These are phyloP conservation scores for Coniochaeta sp. DNA, from an alignment of 2,329 filamentous ascomycete genomes.

Conservation along the genomic window DNA sequence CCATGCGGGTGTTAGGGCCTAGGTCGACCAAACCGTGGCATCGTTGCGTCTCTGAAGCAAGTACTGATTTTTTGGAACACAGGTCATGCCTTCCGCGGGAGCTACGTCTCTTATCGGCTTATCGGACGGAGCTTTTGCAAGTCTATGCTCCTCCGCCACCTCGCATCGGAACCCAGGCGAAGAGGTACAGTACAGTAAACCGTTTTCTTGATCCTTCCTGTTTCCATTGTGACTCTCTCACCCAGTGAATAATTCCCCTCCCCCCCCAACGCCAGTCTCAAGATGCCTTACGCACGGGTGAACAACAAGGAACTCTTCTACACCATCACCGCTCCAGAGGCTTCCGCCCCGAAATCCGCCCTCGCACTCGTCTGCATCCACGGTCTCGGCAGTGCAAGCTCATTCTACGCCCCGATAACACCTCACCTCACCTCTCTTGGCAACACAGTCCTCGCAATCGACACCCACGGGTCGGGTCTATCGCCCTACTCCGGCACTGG, in stretches of 20 bases:
- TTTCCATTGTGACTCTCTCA: neutral
- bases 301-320: conserved; percentile 27
- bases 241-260: too few relatives aligned
- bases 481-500: conserved; percentile 34
- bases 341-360: conserved; percentile 6
- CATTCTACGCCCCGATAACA: conserved; percentile 56
- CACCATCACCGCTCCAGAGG: conserved; percentile 11
- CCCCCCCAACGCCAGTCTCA: conserved; percentile 22
- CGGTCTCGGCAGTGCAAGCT: conserved; percentile 61
- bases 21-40: too few relatives aligned
- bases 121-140: neutral
- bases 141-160: neutral
- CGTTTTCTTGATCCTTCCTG: neutral
- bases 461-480: conserved; percentile 51
- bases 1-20: too few relatives aligned
- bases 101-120: neutral
- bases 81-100: neutral
- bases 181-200: neutral
- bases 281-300: neutral
- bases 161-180: too few relatives aligned
- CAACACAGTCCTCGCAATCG: conserved; percentile 54
- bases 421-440: conserved; percentile 31
- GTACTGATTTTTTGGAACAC: too few relatives aligned
- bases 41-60: too few relatives aligned
- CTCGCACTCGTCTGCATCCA: conserved; percentile 43